These are phyloP conservation scores for Russula griseocarnosa DNA, from an alignment of 768 basidiomycete genomes.

Conservation along the genomic window DNA sequence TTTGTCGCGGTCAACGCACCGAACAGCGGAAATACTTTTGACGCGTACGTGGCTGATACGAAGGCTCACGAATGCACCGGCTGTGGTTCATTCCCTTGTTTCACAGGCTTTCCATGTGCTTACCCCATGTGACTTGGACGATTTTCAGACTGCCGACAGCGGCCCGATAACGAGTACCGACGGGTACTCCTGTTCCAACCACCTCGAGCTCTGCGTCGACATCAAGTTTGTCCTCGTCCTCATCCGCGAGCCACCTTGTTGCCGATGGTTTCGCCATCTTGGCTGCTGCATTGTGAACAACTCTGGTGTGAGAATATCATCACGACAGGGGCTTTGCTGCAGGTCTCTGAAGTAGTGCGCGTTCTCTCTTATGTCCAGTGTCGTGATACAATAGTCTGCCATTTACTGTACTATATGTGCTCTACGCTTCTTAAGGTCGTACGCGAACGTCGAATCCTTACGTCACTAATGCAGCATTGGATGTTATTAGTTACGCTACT, in stretches of 20 bases:
- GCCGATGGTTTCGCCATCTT: constrained; percentile 13
- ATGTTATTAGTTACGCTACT: no score
- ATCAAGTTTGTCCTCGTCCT: neutral
- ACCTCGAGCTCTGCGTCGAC: neutral
- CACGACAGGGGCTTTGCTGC: neutral
- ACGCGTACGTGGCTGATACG: constrained; percentile 42
- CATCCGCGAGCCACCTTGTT: constrained; percentile 6
- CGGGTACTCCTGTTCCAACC: constrained; percentile 13
- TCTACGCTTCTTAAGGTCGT: no score
- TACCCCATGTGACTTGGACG: neutral
- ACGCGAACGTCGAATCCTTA: no score
- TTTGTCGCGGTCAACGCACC: constrained; percentile 45
- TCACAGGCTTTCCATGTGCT: neutral
- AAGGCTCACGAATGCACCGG: constrained; percentile 32
- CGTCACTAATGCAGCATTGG: no score
- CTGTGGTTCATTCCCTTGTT: constrained; percentile 33
- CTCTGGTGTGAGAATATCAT: neutral
- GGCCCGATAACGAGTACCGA: constrained; percentile 39
- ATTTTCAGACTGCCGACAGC: constrained; percentile 36
- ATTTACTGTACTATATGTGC: no score
- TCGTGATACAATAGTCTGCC: no score
- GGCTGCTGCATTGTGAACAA: constrained; percentile 2
- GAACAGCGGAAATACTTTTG: constrained; percentile 42
- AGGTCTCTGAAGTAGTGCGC: no score
- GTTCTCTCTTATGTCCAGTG: no score